These are phyloP conservation scores for Pseudonitzschia delicatissima DNA, from an alignment of 108 stramenopile genomes.

Conservation along the genomic window DNA sequence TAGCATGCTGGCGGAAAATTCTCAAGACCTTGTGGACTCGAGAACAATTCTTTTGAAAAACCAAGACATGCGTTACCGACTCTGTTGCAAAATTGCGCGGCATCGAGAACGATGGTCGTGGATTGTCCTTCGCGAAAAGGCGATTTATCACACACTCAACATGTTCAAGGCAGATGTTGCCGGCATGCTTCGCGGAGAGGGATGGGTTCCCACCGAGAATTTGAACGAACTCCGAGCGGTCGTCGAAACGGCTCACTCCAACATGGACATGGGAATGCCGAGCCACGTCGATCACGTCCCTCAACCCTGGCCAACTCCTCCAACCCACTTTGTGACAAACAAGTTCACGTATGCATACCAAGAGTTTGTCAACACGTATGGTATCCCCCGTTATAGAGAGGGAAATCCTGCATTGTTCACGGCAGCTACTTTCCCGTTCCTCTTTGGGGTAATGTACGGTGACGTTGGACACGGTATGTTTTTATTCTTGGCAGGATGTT, in stretches of 20 bases:
- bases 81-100: slow-evolving; percentile 88
- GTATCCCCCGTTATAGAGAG: slow-evolving; percentile 97
- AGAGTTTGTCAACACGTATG: slow-evolving; percentile 99
- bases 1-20: slow-evolving; percentile 83
- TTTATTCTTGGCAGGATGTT: slow-evolving; percentile 81
- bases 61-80: slow-evolving; percentile 89
- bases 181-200: slow-evolving; percentile 96
- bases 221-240: slow-evolving; percentile 65
- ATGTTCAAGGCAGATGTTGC: slow-evolving; percentile 95
- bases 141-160: slow-evolving; percentile 97
- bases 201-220: slow-evolving; percentile 90
- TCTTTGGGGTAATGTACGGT: slow-evolving; percentile 99
- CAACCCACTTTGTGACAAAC: slow-evolving; percentile 96
- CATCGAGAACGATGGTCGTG: slow-evolving; percentile 89
- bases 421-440: slow-evolving; percentile 97
- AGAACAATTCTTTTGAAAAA: slow-evolving; percentile 93
- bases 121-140: slow-evolving; percentile 90
- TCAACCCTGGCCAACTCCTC: slow-evolving; percentile 93
- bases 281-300: slow-evolving; percentile 84
- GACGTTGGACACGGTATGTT: slow-evolving; percentile 96
- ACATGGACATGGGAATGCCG: slow-evolving; percentile 88
- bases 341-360: slow-evolving; percentile 95
- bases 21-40: slow-evolving; percentile 84
- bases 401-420: slow-evolving; percentile 98
- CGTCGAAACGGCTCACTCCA: slow-evolving; percentile 83